Conservation (phyloP, 2,329 filamentous ascomycete species). For the Elsinoe arachidis region DNA sequence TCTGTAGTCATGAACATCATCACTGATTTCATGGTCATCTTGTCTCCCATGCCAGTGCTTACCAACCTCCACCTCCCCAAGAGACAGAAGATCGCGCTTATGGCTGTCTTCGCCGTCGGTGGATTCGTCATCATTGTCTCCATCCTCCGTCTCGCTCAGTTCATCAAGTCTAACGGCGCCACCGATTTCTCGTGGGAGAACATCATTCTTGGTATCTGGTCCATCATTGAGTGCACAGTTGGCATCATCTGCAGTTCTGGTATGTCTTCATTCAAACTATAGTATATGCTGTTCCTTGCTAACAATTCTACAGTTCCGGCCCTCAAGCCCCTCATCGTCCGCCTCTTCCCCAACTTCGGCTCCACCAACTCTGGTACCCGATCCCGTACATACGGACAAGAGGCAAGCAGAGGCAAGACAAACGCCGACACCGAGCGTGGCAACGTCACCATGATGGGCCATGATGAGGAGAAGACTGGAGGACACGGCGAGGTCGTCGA, state of each 20-base stretch:
- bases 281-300: too few species aligned
- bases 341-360: slow-evolving; percentile 25
- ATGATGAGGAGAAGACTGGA: not conserved
- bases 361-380: slow-evolving; percentile 2
- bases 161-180: slow-evolving; percentile 19
- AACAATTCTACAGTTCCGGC: slow-evolving; percentile 25
- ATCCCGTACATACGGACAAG: not conserved
- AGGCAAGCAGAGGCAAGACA: slow-evolving; percentile 4
- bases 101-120: slow-evolving; percentile 29
- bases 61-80: slow-evolving; percentile 27
- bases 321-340: slow-evolving; percentile 34
- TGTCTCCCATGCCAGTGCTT: slow-evolving; percentile 28
- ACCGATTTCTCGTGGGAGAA: slow-evolving; percentile 24
- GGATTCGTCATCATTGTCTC: slow-evolving; percentile 24
- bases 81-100: slow-evolving; percentile 27
- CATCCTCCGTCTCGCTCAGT: slow-evolving; percentile 23
- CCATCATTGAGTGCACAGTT: slow-evolving; percentile 35
- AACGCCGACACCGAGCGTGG: not conserved
- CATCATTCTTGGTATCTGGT: slow-evolving; percentile 28
- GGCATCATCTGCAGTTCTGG: slow-evolving; percentile 37
- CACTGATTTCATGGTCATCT: slow-evolving; percentile 29
- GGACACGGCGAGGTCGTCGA: not conserved
- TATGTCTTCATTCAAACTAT: too few species aligned
- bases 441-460: not conserved
- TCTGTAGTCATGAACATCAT: slow-evolving; percentile 29